phyloP scores from a whole-genome alignment of 805 yeast genomes.

The Debaryomyces tyrocola region DNA sequence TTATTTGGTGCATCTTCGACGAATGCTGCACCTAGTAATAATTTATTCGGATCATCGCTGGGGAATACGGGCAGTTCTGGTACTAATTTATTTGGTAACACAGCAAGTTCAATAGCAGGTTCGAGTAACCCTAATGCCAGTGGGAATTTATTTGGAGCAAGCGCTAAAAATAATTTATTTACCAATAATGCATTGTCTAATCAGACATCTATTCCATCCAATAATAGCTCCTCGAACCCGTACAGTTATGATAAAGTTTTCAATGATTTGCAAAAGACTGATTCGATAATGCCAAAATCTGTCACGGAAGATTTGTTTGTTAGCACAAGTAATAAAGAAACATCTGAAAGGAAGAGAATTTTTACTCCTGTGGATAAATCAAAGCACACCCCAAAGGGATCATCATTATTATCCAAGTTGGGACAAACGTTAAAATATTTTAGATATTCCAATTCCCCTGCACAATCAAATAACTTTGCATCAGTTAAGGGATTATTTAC shows the following conservation, averaged over 20 bases:
- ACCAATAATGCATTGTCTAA: background rate
- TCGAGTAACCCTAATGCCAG: background rate
- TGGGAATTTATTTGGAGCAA: background rate
- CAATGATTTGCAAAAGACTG: conserved; percentile 17
- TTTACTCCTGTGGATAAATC: conserved; percentile 15
- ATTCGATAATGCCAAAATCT: conserved; percentile 30
- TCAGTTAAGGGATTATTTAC: conserved; percentile 34
- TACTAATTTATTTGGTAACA: conserved; percentile 12
- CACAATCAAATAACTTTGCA: conserved; percentile 5
- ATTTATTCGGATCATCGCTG: background rate
- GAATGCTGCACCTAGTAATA: conserved; percentile 10
- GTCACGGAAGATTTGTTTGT: conserved; percentile 29
- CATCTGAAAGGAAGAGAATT: conserved; percentile 15
- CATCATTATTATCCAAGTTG: conserved; percentile 29
- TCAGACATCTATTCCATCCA: background rate
- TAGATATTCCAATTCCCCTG: conserved; percentile 16
- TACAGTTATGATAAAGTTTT: conserved; percentile 29
- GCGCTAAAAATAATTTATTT: background rate
- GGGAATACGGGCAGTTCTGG: background rate
- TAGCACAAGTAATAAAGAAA: conserved; percentile 7
- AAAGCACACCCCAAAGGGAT: conserved; percentile 12
- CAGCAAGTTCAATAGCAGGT: background rate
- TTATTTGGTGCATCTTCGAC: conserved; percentile 21
- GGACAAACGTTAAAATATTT: conserved; percentile 36
- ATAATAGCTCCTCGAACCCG: conserved; percentile 19